Evolutionary conservation across 371 early-diverging fungal genomes (phyloP), one percentile per base, ranked within the genome.

Genomic region (Lichtheimia corymbifera): DNA sequence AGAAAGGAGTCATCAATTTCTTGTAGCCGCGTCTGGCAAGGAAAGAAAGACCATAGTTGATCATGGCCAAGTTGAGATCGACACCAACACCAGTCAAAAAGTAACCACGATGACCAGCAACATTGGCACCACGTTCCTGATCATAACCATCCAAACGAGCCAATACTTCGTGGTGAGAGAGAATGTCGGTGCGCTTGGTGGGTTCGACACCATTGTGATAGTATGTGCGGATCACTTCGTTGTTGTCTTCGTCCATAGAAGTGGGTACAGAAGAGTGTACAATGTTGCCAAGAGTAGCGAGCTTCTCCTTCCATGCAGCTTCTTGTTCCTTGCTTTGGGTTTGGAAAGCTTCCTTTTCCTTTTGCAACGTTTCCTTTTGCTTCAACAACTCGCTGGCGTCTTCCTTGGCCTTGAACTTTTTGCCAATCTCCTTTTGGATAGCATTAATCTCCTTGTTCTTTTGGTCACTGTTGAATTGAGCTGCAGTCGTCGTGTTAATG

Each of bases 31-130:
- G 82, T 65, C 82, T 83, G 64, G 85, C 88, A 65, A 99, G 84
- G 84, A 99, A 99, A 62, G 92, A 91, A 53, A 99, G 88, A 47
- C 99, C 99, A 72, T 99, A 99, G 73, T 89, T 92, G 74, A 97
- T 91, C 72, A 99, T 83, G 40, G 99, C 99, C 69, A 96, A 79
- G 77, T 96, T 97, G 58, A 99, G 85, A 68, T 96, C 95, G 20
- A 99, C 99, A 72, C 99, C 98, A 6, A 87, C 90, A 43, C 93
- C 95, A 18, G 90, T 94, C 70, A 99, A 83, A 79, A 97, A 99
- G 77, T 97, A 99, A 53, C 98, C 99, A 70, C 99, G 96, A 82
- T 99, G 99, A 17, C 99, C 99, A 35, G 98, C 94, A 53, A 99
- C 93, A 65, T 97, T 97, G 70, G 95, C 85, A 78, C 94, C 97